Conservation (phyloP, 371 early-diverging fungal species). For the Zychaea mexicana region DNA sequence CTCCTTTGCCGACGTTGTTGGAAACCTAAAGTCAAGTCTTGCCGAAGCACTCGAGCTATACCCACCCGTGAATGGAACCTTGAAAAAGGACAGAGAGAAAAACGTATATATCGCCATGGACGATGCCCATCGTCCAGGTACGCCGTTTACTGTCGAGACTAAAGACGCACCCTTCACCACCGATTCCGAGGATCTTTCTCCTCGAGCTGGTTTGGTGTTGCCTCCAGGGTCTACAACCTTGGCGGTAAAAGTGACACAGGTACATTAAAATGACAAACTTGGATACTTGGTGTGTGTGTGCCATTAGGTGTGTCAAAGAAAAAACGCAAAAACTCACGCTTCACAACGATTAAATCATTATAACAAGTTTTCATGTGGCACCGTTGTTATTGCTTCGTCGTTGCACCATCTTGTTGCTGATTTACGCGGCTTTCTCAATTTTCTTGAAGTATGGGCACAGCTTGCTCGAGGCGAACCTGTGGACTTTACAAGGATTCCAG, state of each 20-base stretch:
- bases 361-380: constrained; percentile 51
- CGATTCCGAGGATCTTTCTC: constrained; percentile 35
- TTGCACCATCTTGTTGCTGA: constrained; percentile 41
- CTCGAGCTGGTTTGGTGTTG: constrained; percentile 23
- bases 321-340: too few relatives aligned
- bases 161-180: constrained; percentile 31
- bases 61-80: constrained; percentile 36
- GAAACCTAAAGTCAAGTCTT: constrained; percentile 33
- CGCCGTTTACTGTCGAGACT: constrained; percentile 41
- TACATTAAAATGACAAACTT: constrained; percentile 7
- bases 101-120: constrained; percentile 24
- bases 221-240: constrained; percentile 25
- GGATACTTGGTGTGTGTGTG: not conserved
- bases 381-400: constrained; percentile 39
- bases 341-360: too few relatives aligned
- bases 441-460: constrained; percentile 43
- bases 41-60: constrained; percentile 46
- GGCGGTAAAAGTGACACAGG: constrained; percentile 45
- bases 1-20: constrained; percentile 18
- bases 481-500: constrained; percentile 32
- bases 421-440: constrained; percentile 39
- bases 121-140: constrained; percentile 11
- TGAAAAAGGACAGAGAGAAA: constrained; percentile 21
- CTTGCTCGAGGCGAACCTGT: constrained; percentile 32
- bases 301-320: not conserved